These are phyloP conservation scores for Candida vaughaniae DNA, from an alignment of 805 yeast genomes.

Conservation along the genomic window DNA sequence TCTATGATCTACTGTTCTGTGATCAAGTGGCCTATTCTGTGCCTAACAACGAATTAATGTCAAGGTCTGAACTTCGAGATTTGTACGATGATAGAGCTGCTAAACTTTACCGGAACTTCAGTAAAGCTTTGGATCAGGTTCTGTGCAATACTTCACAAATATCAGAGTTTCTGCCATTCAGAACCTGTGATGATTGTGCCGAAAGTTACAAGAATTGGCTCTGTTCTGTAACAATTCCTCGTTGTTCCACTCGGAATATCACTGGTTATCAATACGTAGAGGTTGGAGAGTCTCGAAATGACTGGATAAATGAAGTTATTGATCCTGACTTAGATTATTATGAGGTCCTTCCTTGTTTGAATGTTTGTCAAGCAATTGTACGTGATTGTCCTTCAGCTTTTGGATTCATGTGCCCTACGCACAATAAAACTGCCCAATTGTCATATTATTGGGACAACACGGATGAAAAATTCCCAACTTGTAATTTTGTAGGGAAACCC, in stretches of 20 bases:
- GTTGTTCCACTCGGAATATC: conserved; percentile 61
- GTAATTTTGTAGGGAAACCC: conserved; percentile 37
- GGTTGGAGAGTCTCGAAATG: conserved; percentile 56
- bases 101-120: conserved; percentile 59
- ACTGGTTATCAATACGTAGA: conserved; percentile 48
- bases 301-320: conserved; percentile 48
- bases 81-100: conserved; percentile 67
- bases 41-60: conserved; percentile 44
- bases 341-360: conserved; percentile 85
- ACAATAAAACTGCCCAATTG: conserved; percentile 27
- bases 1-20: conserved; percentile 77
- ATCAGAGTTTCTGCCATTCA: conserved; percentile 69
- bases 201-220: conserved; percentile 80
- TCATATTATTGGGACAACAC: conserved; percentile 47
- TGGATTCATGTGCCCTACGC: conserved; percentile 70
- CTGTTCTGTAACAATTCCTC: conserved; percentile 83
- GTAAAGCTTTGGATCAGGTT: conserved; percentile 70
- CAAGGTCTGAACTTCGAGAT: conserved; percentile 17
- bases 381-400: conserved; percentile 81
- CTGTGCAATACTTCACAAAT: conserved; percentile 71
- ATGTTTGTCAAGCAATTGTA: conserved; percentile 74
- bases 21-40: conserved; percentile 82
- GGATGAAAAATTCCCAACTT: conserved; percentile 26
- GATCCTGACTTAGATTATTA: conserved; percentile 62
- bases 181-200: conserved; percentile 72